Evolutionary conservation across 1,284 basidiomycete species (phyloP).

Genomic region (Bjerkandera adusta): DNA sequence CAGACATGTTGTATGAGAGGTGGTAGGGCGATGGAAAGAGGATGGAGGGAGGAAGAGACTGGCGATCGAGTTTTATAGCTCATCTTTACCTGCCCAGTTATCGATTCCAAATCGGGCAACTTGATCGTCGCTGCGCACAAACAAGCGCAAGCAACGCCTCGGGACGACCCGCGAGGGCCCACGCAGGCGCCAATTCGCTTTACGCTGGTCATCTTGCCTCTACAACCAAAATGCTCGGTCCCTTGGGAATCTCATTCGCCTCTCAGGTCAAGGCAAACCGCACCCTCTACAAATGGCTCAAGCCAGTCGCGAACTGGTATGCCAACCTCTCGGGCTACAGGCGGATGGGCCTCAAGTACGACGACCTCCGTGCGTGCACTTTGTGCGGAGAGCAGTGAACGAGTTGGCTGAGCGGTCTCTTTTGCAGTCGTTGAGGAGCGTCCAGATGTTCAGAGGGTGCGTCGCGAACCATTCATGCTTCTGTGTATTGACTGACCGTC

Average conservation of each 20-base stretch:
- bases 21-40: conserved; percentile 28
- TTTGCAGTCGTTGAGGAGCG: conserved; percentile 83
- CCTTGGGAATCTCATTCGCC: conserved; percentile 78
- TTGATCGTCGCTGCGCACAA: conserved; percentile 23
- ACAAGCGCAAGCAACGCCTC: conserved; percentile 33
- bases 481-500: background rate
- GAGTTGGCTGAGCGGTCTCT: conserved; percentile 12
- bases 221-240: conserved; percentile 47
- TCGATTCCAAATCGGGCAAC: conserved; percentile 30
- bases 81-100: conserved; percentile 20
- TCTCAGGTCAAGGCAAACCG: conserved; percentile 73
- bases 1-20: conserved; percentile 48
- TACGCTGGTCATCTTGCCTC: conserved; percentile 9
- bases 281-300: conserved; percentile 64
- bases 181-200: conserved; percentile 16
- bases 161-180: conserved; percentile 23
- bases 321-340: conserved; percentile 84
- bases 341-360: conserved; percentile 89
- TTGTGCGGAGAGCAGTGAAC: conserved; percentile 9
- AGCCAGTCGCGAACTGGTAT: conserved; percentile 86
- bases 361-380: conserved; percentile 79
- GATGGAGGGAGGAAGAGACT: conserved; percentile 27
- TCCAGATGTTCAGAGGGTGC: conserved; percentile 83
- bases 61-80: conserved; percentile 35
- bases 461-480: background rate